Evolutionary conservation across 1,139 yeast genomes (phyloP).

Genomic region (Geotrichum fermentans): DNA sequence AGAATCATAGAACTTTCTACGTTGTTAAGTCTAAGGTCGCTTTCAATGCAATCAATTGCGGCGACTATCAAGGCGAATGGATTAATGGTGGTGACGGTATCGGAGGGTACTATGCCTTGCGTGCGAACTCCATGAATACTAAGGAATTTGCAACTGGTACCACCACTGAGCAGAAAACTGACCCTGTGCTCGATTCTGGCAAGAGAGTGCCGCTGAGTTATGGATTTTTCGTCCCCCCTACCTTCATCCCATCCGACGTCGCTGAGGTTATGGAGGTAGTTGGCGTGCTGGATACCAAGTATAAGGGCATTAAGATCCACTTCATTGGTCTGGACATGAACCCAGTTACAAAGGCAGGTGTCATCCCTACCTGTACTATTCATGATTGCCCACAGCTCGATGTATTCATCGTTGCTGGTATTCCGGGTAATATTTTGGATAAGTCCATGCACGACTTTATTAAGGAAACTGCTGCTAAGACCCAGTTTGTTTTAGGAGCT

Average conservation of each 20-base stretch:
- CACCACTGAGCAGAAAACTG: background rate
- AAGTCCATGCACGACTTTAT: background rate
- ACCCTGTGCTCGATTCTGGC: background rate
- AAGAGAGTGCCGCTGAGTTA: slow-evolving; percentile 6
- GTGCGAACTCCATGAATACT: background rate
- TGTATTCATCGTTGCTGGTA: slow-evolving; percentile 18
- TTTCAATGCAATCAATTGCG: slow-evolving; percentile 13
- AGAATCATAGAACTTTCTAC: slow-evolving; percentile 11
- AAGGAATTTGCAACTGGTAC: background rate
- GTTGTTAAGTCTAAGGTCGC: slow-evolving; percentile 20
- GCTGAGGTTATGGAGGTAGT: slow-evolving; percentile 8
- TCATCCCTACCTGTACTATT: slow-evolving; percentile 2
- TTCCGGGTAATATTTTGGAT: background rate
- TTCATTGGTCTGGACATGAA: slow-evolving; percentile 8
- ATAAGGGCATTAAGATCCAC: slow-evolving; percentile 2
- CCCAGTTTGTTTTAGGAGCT: slow-evolving; percentile 10
- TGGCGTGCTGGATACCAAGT: slow-evolving; percentile 5
- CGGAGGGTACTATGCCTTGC: slow-evolving; percentile 13
- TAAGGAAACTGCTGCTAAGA: background rate
- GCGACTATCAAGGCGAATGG: slow-evolving; percentile 19
- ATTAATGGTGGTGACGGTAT: slow-evolving; percentile 11
- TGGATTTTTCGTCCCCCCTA: slow-evolving; percentile 16
- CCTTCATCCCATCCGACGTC: slow-evolving; percentile 5
- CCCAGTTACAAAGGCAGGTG: background rate
- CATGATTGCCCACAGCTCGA: slow-evolving; percentile 15